Evolutionary conservation across 2,329 filamentous ascomycete genomes (phyloP).

Genomic region (Neoscytalidium dimidiatum): DNA sequence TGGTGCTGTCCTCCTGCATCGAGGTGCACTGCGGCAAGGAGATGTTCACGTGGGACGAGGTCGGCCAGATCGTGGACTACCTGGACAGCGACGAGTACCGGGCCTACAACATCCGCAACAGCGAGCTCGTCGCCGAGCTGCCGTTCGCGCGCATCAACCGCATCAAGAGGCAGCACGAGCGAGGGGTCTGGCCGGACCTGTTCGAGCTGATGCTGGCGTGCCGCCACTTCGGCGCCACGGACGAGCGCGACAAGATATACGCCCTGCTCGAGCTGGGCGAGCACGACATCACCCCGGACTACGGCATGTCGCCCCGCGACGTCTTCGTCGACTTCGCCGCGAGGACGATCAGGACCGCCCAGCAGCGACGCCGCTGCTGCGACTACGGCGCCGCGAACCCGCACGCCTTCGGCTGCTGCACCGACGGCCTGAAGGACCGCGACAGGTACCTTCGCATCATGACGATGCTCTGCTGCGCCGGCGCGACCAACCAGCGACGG

Average conservation of each 20-base stretch:
- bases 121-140: slow-evolving; percentile 3
- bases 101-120: not conserved
- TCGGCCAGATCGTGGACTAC: slow-evolving; percentile 11
- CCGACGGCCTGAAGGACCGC: not conserved
- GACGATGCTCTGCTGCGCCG: slow-evolving; percentile 19
- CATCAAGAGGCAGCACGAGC: slow-evolving; percentile 17
- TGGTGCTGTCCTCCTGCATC: slow-evolving; percentile 25
- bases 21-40: slow-evolving; percentile 10
- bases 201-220: slow-evolving; percentile 18
- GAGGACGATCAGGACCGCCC: not conserved
- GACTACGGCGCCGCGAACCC: not conserved
- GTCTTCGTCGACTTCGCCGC: slow-evolving; percentile 15
- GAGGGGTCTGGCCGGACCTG: not conserved
- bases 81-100: slow-evolving; percentile 15
- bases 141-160: slow-evolving; percentile 19
- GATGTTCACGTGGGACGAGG: slow-evolving; percentile 18
- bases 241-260: slow-evolving; percentile 34
- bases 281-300: slow-evolving; percentile 16
- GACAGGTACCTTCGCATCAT: slow-evolving; percentile 16
- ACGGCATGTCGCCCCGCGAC: slow-evolving; percentile 7
- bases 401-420: slow-evolving; percentile 8
- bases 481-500: slow-evolving; percentile 10
- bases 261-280: slow-evolving; percentile 29
- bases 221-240: slow-evolving; percentile 23
- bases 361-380: slow-evolving; percentile 8